Percentiles rank a stretch among this genome's conserved stretches.
Conservation (phyloP, 495 filamentous ascomycete genomes). For the Xylaria acuta region DNA sequence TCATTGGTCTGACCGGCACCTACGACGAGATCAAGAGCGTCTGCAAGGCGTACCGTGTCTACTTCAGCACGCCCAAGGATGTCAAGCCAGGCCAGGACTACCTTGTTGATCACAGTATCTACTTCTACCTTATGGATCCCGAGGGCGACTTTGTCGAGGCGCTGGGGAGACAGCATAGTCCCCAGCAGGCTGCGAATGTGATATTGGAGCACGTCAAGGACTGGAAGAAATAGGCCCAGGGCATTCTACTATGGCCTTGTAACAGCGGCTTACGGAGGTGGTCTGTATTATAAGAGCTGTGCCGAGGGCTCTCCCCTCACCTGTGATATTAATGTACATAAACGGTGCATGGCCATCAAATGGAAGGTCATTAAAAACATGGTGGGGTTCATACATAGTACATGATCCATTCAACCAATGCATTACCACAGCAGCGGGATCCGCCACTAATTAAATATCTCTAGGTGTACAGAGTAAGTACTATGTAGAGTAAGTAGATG, state of each 20-base stretch:
- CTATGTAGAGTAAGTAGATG: neutral
- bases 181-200: slow-evolving; percentile 81
- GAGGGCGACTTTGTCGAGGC: slow-evolving; percentile 99
- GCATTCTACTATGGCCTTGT: slow-evolving; percentile 37
- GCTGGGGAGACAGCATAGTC: slow-evolving; percentile 90
- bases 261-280: neutral
- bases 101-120: slow-evolving; percentile 97
- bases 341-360: slow-evolving; percentile 21
- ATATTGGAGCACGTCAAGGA: slow-evolving; percentile 90
- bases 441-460: too few species aligned
- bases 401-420: neutral
- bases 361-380: slow-evolving; percentile 4
- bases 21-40: slow-evolving; percentile 90
- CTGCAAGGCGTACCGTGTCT: slow-evolving; percentile 95
- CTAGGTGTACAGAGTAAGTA: too few species aligned
- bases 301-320: slow-evolving; percentile 23
- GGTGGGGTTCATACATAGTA: neutral
- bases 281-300: slow-evolving; percentile 26
- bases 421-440: neutral
- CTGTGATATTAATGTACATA: slow-evolving; percentile 25
- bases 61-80: slow-evolving; percentile 89
- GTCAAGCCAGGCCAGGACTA: slow-evolving; percentile 95
- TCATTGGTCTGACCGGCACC: slow-evolving; percentile 88
- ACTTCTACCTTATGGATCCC: slow-evolving; percentile 99
- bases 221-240: slow-evolving; percentile 66